phyloP scores from a whole-genome alignment of 2,329 filamentous ascomycete genomes.

The Penicillium hesseltinei region DNA sequence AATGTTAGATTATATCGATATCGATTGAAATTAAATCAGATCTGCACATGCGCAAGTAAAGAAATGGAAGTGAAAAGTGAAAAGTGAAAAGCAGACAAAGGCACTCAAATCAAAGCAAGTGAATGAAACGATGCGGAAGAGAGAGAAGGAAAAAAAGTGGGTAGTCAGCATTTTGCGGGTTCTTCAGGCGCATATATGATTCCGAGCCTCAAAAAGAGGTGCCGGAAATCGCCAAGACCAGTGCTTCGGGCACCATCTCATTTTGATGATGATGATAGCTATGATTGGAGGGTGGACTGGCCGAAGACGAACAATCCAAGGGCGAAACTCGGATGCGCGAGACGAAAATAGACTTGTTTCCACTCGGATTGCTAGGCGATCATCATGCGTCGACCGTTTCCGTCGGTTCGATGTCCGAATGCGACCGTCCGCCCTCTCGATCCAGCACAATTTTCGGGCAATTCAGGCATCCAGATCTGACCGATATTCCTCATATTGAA shows the following conservation, averaged over 20 bases:
- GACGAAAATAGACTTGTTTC: slow-evolving; percentile 2
- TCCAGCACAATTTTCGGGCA: background rate
- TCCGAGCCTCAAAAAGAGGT: slow-evolving; percentile 10
- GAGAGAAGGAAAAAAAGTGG: slow-evolving; percentile 1
- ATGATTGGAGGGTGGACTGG: background rate
- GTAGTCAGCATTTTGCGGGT: background rate
- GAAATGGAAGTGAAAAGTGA: slow-evolving; percentile 16
- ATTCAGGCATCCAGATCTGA: background rate
- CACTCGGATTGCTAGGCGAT: slow-evolving; percentile 4
- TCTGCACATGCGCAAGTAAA: slow-evolving; percentile 17
- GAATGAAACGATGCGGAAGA: background rate
- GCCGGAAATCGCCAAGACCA: slow-evolving; percentile 14
- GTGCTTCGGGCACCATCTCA: slow-evolving; percentile 5
- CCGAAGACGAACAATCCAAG: background rate
- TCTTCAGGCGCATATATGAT: slow-evolving; percentile 2
- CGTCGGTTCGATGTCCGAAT: slow-evolving; percentile 15
- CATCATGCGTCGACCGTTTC: slow-evolving; percentile 22
- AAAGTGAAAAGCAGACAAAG: background rate
- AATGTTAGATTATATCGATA: slow-evolving; percentile 13
- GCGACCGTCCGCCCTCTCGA: slow-evolving; percentile 14
- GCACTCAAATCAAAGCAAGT: background rate
- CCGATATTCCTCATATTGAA: background rate
- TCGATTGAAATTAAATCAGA: background rate
- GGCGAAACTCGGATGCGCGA: slow-evolving; percentile 6
- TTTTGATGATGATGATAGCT: background rate